A percentile compares a stretch with the other conserved stretches of the same genome.
These are phyloP conservation scores for Rhizophagus clarus DNA, from an alignment of 192 early-diverging fungal species.

Conservation along the genomic window DNA sequence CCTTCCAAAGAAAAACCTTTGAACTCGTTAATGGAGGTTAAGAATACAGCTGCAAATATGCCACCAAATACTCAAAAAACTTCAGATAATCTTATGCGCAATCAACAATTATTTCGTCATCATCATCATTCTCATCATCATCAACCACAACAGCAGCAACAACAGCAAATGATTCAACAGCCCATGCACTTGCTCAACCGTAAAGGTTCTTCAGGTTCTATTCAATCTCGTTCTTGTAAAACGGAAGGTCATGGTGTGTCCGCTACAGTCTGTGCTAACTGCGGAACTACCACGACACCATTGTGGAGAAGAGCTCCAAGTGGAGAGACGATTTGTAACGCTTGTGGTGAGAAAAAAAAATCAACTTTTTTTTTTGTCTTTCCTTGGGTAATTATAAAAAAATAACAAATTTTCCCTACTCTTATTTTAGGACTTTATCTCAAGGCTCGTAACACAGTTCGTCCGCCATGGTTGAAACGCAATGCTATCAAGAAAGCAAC, in stretches of 20 bases:
- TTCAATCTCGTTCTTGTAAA: constrained; percentile 35
- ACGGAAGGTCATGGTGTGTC: constrained; percentile 43
- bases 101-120: constrained; percentile 3
- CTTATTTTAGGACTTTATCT: constrained; percentile 46
- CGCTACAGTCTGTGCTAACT: constrained; percentile 78
- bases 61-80: too few relatives aligned
- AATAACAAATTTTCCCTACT: not conserved
- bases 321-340: constrained; percentile 95
- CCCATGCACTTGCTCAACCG: constrained; percentile 27
- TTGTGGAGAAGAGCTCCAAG: constrained; percentile 87
- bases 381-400: too few relatives aligned
- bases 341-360: constrained; percentile 66
- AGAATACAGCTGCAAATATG: too few relatives aligned
- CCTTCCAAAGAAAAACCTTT: too few relatives aligned
- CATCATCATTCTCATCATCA: constrained; percentile 23
- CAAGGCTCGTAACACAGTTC: constrained; percentile 57
- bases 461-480: constrained; percentile 60
- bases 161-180: constrained; percentile 20
- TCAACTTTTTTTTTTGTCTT: not conserved
- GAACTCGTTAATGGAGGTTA: too few relatives aligned
- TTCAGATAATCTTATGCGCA: not conserved
- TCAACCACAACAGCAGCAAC: constrained; percentile 9
- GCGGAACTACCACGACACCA: constrained; percentile 85
- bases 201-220: constrained; percentile 13
- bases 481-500: constrained; percentile 42